A percentile compares a stretch with the other conserved stretches of the same genome.
Conservation (phyloP, 805 yeast genomes). For the Kuraishia piskuri region DNA sequence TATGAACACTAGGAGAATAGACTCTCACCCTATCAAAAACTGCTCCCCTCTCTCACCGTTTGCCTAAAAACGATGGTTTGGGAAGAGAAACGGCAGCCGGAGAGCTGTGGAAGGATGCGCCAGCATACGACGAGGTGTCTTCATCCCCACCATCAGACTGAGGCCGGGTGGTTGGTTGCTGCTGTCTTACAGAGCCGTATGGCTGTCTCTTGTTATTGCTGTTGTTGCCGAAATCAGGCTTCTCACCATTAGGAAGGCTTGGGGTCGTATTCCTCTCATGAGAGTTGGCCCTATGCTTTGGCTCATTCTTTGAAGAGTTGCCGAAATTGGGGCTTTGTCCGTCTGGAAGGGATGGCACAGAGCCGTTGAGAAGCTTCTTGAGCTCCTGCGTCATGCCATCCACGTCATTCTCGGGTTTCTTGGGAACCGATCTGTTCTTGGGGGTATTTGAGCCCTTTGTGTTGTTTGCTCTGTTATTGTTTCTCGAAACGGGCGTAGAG, state of each 20-base stretch:
- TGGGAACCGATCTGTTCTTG: not conserved
- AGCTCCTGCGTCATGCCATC: not conserved
- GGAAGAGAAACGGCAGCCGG: constrained; percentile 9
- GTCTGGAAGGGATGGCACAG: not conserved
- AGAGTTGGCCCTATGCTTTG: not conserved
- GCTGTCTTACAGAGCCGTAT: not conserved
- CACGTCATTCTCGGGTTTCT: not conserved
- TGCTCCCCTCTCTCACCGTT: too few relatives aligned
- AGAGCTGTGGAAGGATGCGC: constrained; percentile 7
- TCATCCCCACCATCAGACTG: not conserved
- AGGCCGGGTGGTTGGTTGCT: not conserved
- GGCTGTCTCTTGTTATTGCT: not conserved
- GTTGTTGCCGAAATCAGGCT: constrained; percentile 6
- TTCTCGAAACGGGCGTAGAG: not conserved
- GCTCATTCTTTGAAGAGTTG: not conserved
- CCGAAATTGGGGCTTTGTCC: constrained; percentile 1
- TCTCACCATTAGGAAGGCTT: constrained; percentile 5
- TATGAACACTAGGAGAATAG: too few relatives aligned
- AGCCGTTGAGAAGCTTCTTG: not conserved
- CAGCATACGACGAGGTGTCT: constrained; percentile 6
- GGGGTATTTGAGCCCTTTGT: not conserved
- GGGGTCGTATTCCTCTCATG: not conserved
- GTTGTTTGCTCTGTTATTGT: not conserved
- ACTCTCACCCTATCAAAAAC: too few relatives aligned
- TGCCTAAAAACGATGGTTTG: constrained; percentile 8